Base-by-base conservation (phyloP, 164 flowering plant genomes). In the Nymphaea colorata region DNA sequence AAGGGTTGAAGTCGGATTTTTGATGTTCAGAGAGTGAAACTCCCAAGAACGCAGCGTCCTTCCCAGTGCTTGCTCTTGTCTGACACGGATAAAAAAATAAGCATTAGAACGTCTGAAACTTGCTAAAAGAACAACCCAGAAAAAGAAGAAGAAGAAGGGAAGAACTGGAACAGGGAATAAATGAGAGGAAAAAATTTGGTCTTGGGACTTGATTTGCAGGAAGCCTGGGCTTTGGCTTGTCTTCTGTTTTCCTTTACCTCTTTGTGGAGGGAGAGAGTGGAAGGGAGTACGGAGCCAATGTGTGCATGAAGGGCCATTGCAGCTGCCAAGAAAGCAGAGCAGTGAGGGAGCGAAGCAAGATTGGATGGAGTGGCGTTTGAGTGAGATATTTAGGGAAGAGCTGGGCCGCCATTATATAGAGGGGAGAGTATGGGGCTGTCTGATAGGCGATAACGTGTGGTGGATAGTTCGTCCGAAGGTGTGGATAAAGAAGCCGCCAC, bases 231-330 rank as follows among this genome's bases (percentile, higher is more conserved):
- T 4, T 5, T 71, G n/a, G 60, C 69, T 42, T 86, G 0, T 25
- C 36, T 25, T 25, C 36, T 25, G 36, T 25, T 25, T 25, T 25
- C 36, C 36, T 25, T 25, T 25, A 25, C 93, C 90, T 87, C 93
- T 72, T 84, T 87, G 70, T 76, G 83, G 43, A 83, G 41, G 44
- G 85, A 73, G 72, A 88, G 73, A 61, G 88, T 74, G 59, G 91
- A 77, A 18, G 93, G 80, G 64, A 87, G 79, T 75, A 87, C 64
- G 60, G 93, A 78, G 75, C 91, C 77, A 41, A 61, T 17, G 64
- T 61, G 64, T 73, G 92, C 93, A 68, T 85, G 96, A 14, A 89
- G 86, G 70, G 98, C 98, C 98, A 91, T 87, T 51, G 2, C 57
- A 8, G 57, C 57, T 51, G 8, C 14, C 57, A 7, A 51, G 57